Evolutionary conservation across 1,139 yeast species (phyloP).

Genomic region (Taiozyma sp.): DNA sequence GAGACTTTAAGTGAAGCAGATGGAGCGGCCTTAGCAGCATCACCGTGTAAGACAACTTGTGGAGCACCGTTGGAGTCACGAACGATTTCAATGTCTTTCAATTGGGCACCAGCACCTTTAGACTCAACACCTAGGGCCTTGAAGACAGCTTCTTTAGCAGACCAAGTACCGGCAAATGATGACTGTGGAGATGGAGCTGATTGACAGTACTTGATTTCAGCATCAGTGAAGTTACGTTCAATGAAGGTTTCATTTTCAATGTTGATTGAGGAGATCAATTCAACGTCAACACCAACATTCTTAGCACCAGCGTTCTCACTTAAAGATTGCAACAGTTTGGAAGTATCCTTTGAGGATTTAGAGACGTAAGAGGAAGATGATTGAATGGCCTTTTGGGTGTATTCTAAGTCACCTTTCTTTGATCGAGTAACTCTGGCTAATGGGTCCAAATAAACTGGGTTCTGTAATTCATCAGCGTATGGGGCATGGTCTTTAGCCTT

Average conservation of each 20-base stretch:
- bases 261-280: conserved; percentile 75
- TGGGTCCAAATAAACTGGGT: conserved; percentile 91
- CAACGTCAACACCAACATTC: conserved; percentile 97
- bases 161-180: conserved; percentile 97
- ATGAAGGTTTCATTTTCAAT: conserved; percentile 82
- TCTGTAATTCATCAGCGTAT: conserved; percentile 81
- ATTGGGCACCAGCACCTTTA: conserved; percentile 92
- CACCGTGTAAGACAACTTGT: conserved; percentile 65
- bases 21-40: conserved; percentile 69
- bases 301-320: conserved; percentile 49
- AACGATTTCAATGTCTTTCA: conserved; percentile 82
- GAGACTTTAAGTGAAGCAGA: conserved; percentile 75
- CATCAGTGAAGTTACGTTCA: conserved; percentile 82
- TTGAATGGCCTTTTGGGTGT: conserved; percentile 40
- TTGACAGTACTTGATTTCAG: conserved; percentile 74
- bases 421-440: conserved; percentile 51
- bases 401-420: conserved; percentile 46
- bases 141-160: conserved; percentile 98
- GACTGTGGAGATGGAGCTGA: conserved; percentile 75
- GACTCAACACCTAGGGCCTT: conserved; percentile 88
- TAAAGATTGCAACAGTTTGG: conserved; percentile 35
- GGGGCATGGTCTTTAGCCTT: conserved; percentile 94
- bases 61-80: conserved; percentile 83
- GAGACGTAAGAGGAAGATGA: conserved; percentile 30
- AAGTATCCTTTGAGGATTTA: conserved; percentile 34